Conservation (phyloP, 148 eudicot species). For the Fagopyrum esculentum region DNA sequence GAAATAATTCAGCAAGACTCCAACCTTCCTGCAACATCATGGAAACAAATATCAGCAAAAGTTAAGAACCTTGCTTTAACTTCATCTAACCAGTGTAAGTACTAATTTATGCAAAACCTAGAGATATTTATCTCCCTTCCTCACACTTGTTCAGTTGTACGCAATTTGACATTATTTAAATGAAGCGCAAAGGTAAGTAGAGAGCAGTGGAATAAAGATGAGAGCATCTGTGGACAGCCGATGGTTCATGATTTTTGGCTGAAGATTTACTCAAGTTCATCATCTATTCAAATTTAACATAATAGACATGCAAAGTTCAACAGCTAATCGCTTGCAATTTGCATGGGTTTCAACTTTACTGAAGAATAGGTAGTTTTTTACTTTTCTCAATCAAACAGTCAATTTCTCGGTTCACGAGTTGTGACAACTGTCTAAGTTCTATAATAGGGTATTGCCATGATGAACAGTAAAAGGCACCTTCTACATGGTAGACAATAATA, state of each 20-base stretch:
- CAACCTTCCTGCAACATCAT: conserved; percentile 74
- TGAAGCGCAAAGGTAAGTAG: no score
- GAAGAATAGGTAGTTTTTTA: neutral
- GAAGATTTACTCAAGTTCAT: neutral
- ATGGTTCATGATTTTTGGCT: neutral
- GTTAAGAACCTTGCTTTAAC: neutral
- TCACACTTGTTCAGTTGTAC: no score
- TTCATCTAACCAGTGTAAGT: neutral
- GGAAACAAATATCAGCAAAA: conserved; percentile 9
- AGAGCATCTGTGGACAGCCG: neutral
- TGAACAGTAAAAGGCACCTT: conserved; percentile 10
- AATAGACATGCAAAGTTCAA: neutral
- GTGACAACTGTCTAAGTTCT: neutral
- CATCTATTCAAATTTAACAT: neutral
- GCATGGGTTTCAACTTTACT: neutral
- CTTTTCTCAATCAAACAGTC: neutral
- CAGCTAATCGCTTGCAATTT: neutral
- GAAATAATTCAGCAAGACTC: conserved; percentile 86
- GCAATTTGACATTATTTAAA: neutral
- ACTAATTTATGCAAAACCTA: neutral
- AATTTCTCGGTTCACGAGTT: neutral
- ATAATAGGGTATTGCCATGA: neutral
- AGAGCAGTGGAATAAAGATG: no score
- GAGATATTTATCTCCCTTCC: no score
- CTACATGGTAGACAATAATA: conserved; percentile 18